Conservation (phyloP, 225 moss, liverwort and hornwort genomes). For the Neckera pumila region DNA sequence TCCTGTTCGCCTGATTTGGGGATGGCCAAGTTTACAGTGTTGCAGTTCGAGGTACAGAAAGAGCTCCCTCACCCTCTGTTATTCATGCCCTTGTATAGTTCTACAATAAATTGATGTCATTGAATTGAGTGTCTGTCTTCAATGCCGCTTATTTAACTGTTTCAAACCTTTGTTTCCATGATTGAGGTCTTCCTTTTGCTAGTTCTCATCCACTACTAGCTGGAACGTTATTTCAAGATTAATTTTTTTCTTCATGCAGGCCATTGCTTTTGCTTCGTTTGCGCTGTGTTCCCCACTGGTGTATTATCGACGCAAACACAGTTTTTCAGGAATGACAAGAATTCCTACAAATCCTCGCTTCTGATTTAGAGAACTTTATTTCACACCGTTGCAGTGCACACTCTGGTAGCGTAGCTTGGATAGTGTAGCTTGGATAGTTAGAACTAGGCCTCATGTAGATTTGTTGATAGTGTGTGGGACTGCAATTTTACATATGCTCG, state of each 20-base stretch:
- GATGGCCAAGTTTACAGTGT: conserved; percentile 33
- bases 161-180: background rate
- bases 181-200: background rate
- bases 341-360: conserved; percentile 34
- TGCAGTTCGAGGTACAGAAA: conserved; percentile 40
- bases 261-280: conserved; percentile 37
- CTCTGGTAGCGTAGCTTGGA: background rate
- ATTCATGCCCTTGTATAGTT: background rate
- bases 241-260: conserved; percentile 9
- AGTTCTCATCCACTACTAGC: background rate
- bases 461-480: conserved; percentile 7
- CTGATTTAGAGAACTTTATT: background rate
- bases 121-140: background rate
- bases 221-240: background rate
- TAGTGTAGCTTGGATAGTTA: background rate
- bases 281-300: conserved; percentile 39
- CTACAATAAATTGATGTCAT: background rate
- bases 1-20: conserved; percentile 27
- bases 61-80: background rate
- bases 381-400: background rate
- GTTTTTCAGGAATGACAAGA: conserved; percentile 40
- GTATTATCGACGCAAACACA: conserved; percentile 46
- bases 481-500: background rate
- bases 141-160: background rate
- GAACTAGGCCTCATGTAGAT: background rate